Conservation (phyloP, 2,329 filamentous ascomycete genomes). For the Macroventuria anomochaeta region DNA sequence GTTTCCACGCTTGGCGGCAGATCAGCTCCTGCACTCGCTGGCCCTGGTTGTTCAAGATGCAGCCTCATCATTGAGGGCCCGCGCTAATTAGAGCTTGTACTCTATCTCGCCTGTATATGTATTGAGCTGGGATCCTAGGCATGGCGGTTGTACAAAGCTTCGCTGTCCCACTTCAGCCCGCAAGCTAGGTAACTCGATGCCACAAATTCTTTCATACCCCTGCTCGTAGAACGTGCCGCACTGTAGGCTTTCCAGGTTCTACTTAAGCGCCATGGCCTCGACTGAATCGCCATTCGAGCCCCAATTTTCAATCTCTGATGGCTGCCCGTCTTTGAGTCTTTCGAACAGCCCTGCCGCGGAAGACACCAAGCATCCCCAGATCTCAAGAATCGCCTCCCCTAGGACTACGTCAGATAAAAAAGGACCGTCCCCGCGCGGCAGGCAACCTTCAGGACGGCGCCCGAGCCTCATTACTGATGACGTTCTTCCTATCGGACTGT, state of each 20-base stretch:
- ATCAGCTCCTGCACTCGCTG: constrained; percentile 26
- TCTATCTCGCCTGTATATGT: constrained; percentile 25
- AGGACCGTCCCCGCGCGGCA: constrained; percentile 11
- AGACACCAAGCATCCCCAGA: neutral
- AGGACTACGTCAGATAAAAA: constrained; percentile 5
- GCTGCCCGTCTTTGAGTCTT: constrained; percentile 11
- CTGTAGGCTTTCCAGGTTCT: constrained; percentile 24
- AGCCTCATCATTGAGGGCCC: constrained; percentile 34
- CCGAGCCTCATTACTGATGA: constrained; percentile 8
- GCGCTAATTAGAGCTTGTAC: constrained; percentile 36
- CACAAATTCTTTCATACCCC: constrained; percentile 16
- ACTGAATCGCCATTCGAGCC: constrained; percentile 22
- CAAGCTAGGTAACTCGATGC: constrained; percentile 34
- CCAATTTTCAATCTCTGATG: constrained; percentile 26
- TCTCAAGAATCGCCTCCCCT: neutral
- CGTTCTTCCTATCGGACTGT: neutral
- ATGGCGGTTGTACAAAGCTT: constrained; percentile 29
- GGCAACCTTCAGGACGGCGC: constrained; percentile 13
- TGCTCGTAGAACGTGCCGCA: constrained; percentile 20
- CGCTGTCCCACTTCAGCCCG: constrained; percentile 30
- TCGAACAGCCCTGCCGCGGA: neutral
- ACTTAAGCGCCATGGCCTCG: constrained; percentile 32
- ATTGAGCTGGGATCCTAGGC: constrained; percentile 32
- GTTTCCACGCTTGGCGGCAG: constrained; percentile 15
- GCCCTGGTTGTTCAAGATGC: constrained; percentile 21